Base-by-base conservation (phyloP, 2,329 filamentous ascomycete genomes). In the Aspergillus alliaceus region DNA sequence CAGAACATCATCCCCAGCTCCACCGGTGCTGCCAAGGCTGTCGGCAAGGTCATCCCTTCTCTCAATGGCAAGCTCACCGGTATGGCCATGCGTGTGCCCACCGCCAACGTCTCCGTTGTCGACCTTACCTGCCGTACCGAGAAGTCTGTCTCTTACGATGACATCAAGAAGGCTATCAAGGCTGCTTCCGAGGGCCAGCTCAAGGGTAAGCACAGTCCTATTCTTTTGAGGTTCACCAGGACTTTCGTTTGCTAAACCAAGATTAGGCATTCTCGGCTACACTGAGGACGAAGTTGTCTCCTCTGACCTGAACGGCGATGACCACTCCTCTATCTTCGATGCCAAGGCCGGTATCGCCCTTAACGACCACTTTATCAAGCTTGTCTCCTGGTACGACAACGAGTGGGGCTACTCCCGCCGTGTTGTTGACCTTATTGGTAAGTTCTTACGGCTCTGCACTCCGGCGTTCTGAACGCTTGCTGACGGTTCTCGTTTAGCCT, bases 1-100 rank as follows among this genome's bases (percentile, higher is more conserved):
- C 90, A 96, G 86, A 98, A 99, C 90, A 98, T 98, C 86, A 98
- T 99, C 76, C 95, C 95, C 81, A 91, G 88, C 85, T 96, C 91
- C 87, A 99, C 95, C 67, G 95, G 95, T 88, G 95, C 95, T 80
- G 95, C 95, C 79, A 99, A 99, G 91, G 95, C 95, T 77, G 95
- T 99, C 83, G 95, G 95, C 84, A 99, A 99, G 90, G 95, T 98
- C 84, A 98, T 98, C 75, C 95, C 95, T 71, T 83, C 86, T 70
- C 88, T 99, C 69, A 98, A 98, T 84, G 95, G 95, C 87, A 99
- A 99, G 89, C 91, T 98, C 69, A 99, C 95, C 68, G 95, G 95
- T 84, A 98, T 99, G 95, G 86, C 95, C 74, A 95, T 99, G 90
- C 95, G 95, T 90, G 93, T 99, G 59, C 95, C 95, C 70, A 98